Evolutionary conservation across 1,284 basidiomycete genomes (phyloP).

Genomic region (Ceratobasidium sp.): DNA sequence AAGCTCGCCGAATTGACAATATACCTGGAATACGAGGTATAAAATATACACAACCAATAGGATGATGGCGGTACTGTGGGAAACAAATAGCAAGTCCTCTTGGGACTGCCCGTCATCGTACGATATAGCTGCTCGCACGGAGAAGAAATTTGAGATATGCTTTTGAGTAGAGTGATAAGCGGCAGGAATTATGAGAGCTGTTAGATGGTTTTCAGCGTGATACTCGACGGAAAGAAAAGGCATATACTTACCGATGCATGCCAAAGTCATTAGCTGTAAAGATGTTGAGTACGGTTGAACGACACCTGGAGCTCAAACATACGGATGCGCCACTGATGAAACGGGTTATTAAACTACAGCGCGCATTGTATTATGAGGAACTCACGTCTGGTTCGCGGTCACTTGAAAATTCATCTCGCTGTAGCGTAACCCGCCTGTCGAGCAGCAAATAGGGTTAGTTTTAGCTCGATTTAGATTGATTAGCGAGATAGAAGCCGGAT

Average conservation of each 20-base stretch:
- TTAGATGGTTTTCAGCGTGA: not conserved
- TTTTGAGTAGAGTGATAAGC: conserved; percentile 74
- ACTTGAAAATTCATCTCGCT: conserved; percentile 81
- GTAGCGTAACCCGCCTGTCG: conserved; percentile 73
- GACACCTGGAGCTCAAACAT: not conserved
- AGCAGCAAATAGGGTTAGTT: conserved; percentile 50
- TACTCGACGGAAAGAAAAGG: conserved; percentile 7
- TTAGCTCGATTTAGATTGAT: not conserved
- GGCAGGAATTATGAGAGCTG: conserved; percentile 91
- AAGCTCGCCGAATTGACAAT: conserved; percentile 52
- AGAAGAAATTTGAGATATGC: conserved; percentile 50
- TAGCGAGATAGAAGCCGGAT: conserved; percentile 17
- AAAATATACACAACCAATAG: conserved; percentile 86
- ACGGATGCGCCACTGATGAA: conserved; percentile 51
- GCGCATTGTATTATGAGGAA: conserved; percentile 51
- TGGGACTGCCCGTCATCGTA: conserved; percentile 57
- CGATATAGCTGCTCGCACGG: conserved; percentile 19
- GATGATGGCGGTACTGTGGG: conserved; percentile 86
- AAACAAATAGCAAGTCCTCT: conserved; percentile 79
- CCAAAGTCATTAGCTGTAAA: conserved; percentile 82
- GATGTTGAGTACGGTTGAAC: conserved; percentile 44
- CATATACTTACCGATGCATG: conserved; percentile 80
- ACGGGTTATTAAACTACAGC: conserved; percentile 23
- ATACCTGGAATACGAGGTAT: conserved; percentile 83
- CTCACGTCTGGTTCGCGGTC: conserved; percentile 88